Evolutionary conservation across 2,329 filamentous ascomycete genomes (phyloP), one percentile per base, ranked within the genome.

Genomic region (Neopestalotiopsis rosae): DNA sequence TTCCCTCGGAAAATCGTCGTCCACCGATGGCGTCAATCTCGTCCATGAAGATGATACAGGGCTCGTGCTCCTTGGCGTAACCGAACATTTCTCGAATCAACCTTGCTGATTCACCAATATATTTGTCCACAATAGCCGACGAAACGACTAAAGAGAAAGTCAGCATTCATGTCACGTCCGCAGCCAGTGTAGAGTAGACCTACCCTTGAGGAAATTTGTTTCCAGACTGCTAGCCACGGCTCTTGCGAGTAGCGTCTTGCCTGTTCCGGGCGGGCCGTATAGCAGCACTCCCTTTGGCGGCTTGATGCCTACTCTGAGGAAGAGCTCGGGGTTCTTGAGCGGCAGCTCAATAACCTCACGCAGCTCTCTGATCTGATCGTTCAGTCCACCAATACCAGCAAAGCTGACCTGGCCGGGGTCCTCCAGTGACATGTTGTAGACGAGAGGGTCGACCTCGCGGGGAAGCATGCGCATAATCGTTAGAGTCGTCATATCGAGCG

Each of bases 1-100:
- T 99, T 74, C 97, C 96, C 81, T 99, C 96, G 0, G 94, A 97
- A 83, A 99, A 99, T 76, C 96, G 90, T 76, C 97, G 90, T 72
- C 97, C 97, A 80, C 96, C 96, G 78, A 99, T 99, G 78, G 96
- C 96, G 79, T 99, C 96, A 79, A 99, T 99, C 84, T 99, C 96
- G 87, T 99, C 97, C 96, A 99, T 99, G 89, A 99, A 99, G 84
- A 99, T 99, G 82, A 99, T 99, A 82, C 96, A 99, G 52, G 96
- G 96, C 82, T 99, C 96, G 81, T 99, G 96, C 81, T 99, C 97
- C 84, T 98, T 98, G 77, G 97, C 96, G 79, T 99, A 99, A 69
- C 96, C 97, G 79, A 99, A 99, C 97, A 99, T 99, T 82, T 99
- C 96, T 81, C 96, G 91, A 78, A 99, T 99, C 73, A 99, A 87